Evolutionary conservation across 2,329 filamentous ascomycete species (phyloP).

Genomic region (Cordyceps cateniannulata): DNA sequence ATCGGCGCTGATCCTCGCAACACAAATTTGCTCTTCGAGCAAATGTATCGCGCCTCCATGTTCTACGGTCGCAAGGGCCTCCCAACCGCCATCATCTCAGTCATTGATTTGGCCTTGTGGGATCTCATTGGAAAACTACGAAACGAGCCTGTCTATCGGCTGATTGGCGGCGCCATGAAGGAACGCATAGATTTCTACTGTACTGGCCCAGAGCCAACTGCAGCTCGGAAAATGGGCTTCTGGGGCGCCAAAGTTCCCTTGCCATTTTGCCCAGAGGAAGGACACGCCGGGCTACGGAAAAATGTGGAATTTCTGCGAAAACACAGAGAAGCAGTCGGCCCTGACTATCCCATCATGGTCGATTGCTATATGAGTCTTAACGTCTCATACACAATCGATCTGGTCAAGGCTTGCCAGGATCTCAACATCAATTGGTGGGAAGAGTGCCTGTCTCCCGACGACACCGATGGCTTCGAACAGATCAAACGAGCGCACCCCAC

Average conservation of each 20-base stretch:
- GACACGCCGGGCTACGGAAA: constrained; percentile 72
- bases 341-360: constrained; percentile 88
- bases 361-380: constrained; percentile 98
- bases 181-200: constrained; percentile 87
- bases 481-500: constrained; percentile 87
- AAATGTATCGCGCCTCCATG: constrained; percentile 94
- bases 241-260: constrained; percentile 85
- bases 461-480: constrained; percentile 82
- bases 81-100: constrained; percentile 83
- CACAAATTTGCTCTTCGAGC: constrained; percentile 87
- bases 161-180: constrained; percentile 86
- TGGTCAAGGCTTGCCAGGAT: constrained; percentile 75
- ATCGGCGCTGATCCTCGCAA: constrained; percentile 84
- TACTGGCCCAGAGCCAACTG: constrained; percentile 77
- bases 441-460: constrained; percentile 85
- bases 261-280: constrained; percentile 85
- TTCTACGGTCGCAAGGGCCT: constrained; percentile 95
- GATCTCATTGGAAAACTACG: constrained; percentile 86
- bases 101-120: constrained; percentile 90
- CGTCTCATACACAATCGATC: constrained; percentile 85
- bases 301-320: constrained; percentile 84
- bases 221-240: constrained; percentile 82
- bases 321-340: constrained; percentile 77
- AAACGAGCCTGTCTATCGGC: constrained; percentile 87
- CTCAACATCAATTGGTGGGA: constrained; percentile 97